Conservation (phyloP, 352 stramenopile genomes). For the Phytophthora palmivora region DNA sequence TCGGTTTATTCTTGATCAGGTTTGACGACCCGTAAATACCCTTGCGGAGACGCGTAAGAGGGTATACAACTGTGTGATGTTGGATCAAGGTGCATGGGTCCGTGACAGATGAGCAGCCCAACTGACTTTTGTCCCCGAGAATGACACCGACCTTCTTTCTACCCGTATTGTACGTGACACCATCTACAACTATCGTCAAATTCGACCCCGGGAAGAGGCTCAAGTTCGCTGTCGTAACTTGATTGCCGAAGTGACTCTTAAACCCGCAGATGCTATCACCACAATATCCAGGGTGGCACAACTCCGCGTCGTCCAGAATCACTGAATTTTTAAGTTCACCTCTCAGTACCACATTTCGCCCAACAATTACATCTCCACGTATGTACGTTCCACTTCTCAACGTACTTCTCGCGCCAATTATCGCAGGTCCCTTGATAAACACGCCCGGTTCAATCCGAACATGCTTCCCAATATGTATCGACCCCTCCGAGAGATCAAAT, state of each 20-base stretch:
- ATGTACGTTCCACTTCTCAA: constrained; percentile 75
- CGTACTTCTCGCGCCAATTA: constrained; percentile 71
- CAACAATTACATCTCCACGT: constrained; percentile 71
- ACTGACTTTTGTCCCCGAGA: constrained; percentile 71
- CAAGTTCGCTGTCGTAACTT: constrained; percentile 83
- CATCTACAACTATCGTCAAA: constrained; percentile 40
- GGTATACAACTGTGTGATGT: constrained; percentile 68
- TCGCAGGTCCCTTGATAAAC: constrained; percentile 76
- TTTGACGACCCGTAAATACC: constrained; percentile 72
- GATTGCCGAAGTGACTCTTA: constrained; percentile 86
- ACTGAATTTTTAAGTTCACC: constrained; percentile 79
- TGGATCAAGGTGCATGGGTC: constrained; percentile 77
- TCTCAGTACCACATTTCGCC: constrained; percentile 64
- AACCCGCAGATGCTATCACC: constrained; percentile 77
- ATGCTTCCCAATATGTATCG: constrained; percentile 67
- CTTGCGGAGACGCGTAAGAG: constrained; percentile 68
- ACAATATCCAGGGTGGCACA: constrained; percentile 79
- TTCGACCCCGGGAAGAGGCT: constrained; percentile 57
- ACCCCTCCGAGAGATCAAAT: constrained; percentile 76
- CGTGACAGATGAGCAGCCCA: constrained; percentile 76
- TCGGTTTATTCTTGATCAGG: constrained; percentile 85
- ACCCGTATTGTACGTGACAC: constrained; percentile 61
- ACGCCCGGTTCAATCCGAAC: constrained; percentile 74
- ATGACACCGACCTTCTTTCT: constrained; percentile 77
- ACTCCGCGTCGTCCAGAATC: constrained; percentile 75